Percentiles rank a stretch among this genome's conserved stretches.
Conservation (phyloP, 352 stramenopile species). For the Globisporangium nunn region DNA sequence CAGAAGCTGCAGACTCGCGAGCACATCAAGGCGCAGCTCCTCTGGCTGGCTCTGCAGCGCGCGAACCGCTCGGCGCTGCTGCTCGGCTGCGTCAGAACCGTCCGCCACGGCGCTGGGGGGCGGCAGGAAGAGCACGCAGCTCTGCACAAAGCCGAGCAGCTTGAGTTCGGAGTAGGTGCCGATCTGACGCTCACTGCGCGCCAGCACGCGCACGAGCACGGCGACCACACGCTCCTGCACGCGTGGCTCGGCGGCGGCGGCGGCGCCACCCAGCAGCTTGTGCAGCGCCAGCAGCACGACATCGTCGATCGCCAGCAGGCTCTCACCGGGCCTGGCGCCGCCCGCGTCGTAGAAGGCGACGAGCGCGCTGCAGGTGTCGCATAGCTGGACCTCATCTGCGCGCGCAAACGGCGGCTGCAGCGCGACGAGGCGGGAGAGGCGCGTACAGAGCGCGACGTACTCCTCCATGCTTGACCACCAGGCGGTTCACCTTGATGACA, state of each 20-base stretch:
- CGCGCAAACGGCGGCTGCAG: slow-evolving; percentile 14
- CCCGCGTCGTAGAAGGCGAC: slow-evolving; percentile 16
- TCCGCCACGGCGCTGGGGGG: slow-evolving; percentile 20
- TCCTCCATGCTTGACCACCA: not conserved
- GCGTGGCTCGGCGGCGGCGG: slow-evolving; percentile 11
- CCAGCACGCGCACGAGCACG: slow-evolving; percentile 26
- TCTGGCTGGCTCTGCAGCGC: slow-evolving; percentile 32
- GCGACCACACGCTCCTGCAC: slow-evolving; percentile 28
- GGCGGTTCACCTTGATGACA: too few relatives aligned
- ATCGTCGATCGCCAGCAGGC: slow-evolving; percentile 40
- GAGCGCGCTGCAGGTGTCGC: slow-evolving; percentile 22
- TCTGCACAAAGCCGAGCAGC: slow-evolving; percentile 45
- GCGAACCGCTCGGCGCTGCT: not conserved
- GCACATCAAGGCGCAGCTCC: slow-evolving; percentile 47
- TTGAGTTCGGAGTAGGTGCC: slow-evolving; percentile 11
- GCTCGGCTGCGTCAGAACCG: not conserved
- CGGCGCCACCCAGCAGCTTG: slow-evolving; percentile 35
- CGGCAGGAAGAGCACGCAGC: slow-evolving; percentile 46
- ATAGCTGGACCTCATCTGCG: slow-evolving; percentile 11
- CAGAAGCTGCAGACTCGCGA: slow-evolving; percentile 33
- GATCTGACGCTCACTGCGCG: slow-evolving; percentile 24
- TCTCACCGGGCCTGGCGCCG: not conserved
- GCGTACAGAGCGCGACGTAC: slow-evolving; percentile 58
- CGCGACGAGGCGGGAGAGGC: slow-evolving; percentile 55
- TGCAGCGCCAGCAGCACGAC: slow-evolving; percentile 59